These are phyloP conservation scores for Nitzschia sp. DNA, from an alignment of 108 stramenopile species.

Conservation along the genomic window DNA sequence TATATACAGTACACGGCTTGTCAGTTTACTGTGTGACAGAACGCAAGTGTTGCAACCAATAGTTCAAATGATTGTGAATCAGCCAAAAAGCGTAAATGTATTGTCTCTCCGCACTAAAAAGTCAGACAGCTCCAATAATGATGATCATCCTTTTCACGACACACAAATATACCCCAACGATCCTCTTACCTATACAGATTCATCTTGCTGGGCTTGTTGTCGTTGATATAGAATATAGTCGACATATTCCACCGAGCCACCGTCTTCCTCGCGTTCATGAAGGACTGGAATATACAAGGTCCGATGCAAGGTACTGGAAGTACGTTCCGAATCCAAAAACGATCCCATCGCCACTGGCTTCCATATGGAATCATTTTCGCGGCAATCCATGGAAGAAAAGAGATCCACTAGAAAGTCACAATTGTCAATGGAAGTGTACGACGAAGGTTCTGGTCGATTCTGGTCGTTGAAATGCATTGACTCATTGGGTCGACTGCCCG, in stretches of 20 bases:
- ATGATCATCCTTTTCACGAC: constrained; percentile 26
- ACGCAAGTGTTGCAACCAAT: too few species aligned
- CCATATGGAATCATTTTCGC: constrained; percentile 30
- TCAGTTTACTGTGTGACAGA: too few species aligned
- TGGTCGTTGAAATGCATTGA: constrained; percentile 75
- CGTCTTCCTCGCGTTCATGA: constrained; percentile 32
- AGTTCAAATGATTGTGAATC: constrained; percentile 23
- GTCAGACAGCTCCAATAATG: constrained; percentile 42
- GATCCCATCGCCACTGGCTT: constrained; percentile 29
- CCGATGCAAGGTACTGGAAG: constrained; percentile 48
- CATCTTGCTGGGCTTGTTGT: too few species aligned
- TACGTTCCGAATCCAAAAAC: constrained; percentile 49
- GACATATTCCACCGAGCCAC: constrained; percentile 9
- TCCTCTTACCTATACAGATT: too few species aligned
- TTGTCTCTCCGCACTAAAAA: constrained; percentile 24
- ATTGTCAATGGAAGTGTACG: constrained; percentile 49
- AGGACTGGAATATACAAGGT: constrained; percentile 49
- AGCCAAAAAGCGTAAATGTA: constrained; percentile 29
- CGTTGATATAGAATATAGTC: constrained; percentile 22
- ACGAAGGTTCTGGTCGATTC: constrained; percentile 69
- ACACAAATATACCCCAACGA: too few species aligned
- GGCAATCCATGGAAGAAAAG: constrained; percentile 32
- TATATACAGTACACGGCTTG: too few species aligned
- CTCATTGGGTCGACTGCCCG: constrained; percentile 50
- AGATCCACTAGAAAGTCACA: constrained; percentile 86